Evolutionary conservation across 768 basidiomycete species (phyloP).

Genomic region (Termitomyces sp.): DNA sequence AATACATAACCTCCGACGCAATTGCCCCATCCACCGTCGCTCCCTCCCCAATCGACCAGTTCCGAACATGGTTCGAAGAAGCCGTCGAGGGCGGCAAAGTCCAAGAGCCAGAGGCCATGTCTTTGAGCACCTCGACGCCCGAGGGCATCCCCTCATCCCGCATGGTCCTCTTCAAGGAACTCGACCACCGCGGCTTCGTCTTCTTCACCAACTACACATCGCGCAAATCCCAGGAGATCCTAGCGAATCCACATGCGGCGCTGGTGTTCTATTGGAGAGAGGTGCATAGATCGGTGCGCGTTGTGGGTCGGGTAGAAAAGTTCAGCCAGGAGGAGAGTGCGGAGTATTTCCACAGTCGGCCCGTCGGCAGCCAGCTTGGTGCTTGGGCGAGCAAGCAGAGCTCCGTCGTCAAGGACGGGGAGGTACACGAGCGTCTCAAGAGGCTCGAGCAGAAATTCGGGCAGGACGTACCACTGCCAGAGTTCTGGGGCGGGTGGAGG

Average conservation of each 20-base stretch:
- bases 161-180: conserved; percentile 88
- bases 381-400: conserved; percentile 96
- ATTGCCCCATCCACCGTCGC: conserved; percentile 60
- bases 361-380: conserved; percentile 80
- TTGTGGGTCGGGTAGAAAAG: conserved; percentile 84
- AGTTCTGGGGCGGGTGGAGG: conserved; percentile 97
- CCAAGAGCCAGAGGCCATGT: conserved; percentile 88
- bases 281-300: conserved; percentile 74
- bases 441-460: conserved; percentile 57
- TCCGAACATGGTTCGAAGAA: conserved; percentile 81
- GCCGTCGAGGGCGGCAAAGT: conserved; percentile 53
- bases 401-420: conserved; percentile 67
- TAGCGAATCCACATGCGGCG: conserved; percentile 73
- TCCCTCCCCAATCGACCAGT: conserved; percentile 78
- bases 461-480: conserved; percentile 68
- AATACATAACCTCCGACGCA: conserved; percentile 67
- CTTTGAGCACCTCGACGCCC: conserved; percentile 68
- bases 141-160: conserved; percentile 82
- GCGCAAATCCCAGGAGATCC: conserved; percentile 83
- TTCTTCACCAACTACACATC: conserved; percentile 98
- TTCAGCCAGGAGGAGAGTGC: conserved; percentile 68
- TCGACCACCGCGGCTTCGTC: conserved; percentile 86
- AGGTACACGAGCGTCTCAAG: conserved; percentile 59
- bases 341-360: conserved; percentile 80
- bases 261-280: conserved; percentile 93